A percentile compares a stretch with the other conserved stretches of the same genome.
Evolutionary conservation across 306 rosid species (phyloP).

Genomic region (Dalbergia cochinchinensis): DNA sequence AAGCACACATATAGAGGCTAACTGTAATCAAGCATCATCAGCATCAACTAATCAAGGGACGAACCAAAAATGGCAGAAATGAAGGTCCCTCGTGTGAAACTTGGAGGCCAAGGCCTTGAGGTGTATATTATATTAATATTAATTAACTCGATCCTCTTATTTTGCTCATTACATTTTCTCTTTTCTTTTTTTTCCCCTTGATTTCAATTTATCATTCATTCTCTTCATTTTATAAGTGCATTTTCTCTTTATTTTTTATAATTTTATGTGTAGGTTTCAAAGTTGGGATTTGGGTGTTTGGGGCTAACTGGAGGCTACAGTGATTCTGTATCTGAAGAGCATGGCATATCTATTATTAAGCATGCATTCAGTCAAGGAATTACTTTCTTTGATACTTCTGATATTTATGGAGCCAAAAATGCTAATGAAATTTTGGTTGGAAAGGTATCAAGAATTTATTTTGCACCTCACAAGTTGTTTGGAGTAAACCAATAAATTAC

Average conservation of each 20-base stretch:
- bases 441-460: slow-evolving; percentile 48
- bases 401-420: slow-evolving; percentile 55
- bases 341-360: slow-evolving; percentile 56
- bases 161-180: no score
- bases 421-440: slow-evolving; percentile 67
- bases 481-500: no score
- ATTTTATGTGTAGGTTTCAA: slow-evolving; percentile 55
- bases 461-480: no score
- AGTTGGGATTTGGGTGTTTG: slow-evolving; percentile 68
- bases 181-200: not conserved
- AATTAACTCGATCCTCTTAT: no score
- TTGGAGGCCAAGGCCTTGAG: slow-evolving; percentile 46
- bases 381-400: slow-evolving; percentile 70
- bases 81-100: slow-evolving; percentile 31
- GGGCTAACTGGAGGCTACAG: slow-evolving; percentile 57
- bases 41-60: not conserved
- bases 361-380: slow-evolving; percentile 59
- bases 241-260: not conserved
- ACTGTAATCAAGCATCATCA: no score
- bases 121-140: not conserved
- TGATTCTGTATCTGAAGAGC: slow-evolving; percentile 58
- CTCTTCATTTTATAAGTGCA: not conserved
- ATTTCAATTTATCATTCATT: not conserved
- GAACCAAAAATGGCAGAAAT: slow-evolving; percentile 45
- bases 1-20: no score